phyloP scores from a whole-genome alignment of 2,329 filamentous ascomycete genomes.

The Aspergillus persii region DNA sequence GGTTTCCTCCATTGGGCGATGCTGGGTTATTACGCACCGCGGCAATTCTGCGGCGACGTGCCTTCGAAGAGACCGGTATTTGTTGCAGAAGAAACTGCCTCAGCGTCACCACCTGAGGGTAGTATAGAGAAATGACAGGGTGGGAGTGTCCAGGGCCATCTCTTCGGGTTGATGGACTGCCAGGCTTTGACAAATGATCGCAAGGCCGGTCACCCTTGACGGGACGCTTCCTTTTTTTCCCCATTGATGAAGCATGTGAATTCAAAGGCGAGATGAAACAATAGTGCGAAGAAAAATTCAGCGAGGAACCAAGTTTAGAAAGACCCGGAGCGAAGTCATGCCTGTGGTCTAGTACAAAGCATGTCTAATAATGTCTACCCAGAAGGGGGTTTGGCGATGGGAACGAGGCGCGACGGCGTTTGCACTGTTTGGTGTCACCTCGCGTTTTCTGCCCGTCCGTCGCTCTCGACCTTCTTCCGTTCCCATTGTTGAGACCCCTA shows the following conservation, averaged over 20 bases:
- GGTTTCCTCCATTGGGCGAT: conserved; percentile 3
- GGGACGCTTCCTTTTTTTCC: conserved; percentile 43
- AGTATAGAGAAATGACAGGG: conserved; percentile 67
- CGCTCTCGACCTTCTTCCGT: no score
- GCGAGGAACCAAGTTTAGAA: background rate
- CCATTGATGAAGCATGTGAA: conserved; percentile 9
- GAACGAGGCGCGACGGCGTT: background rate
- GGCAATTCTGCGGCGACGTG: conserved; percentile 47
- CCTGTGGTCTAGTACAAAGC: background rate
- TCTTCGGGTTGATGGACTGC: background rate
- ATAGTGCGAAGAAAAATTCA: background rate
- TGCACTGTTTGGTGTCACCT: background rate
- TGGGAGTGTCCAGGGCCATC: conserved; percentile 40
- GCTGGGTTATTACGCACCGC: conserved; percentile 23
- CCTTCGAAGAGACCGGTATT: conserved; percentile 65
- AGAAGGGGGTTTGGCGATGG: background rate
- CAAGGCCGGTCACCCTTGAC: conserved; percentile 20
- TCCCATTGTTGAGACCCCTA: background rate
- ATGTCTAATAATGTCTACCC: no score
- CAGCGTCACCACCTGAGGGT: conserved; percentile 63
- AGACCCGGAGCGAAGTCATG: background rate
- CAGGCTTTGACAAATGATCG: conserved; percentile 3
- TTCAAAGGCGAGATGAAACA: background rate
- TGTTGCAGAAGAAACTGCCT: conserved; percentile 67
- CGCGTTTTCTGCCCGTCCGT: no score